phyloP scores from a whole-genome alignment of 305 asterid genomes.

The Rubia peregrina region DNA sequence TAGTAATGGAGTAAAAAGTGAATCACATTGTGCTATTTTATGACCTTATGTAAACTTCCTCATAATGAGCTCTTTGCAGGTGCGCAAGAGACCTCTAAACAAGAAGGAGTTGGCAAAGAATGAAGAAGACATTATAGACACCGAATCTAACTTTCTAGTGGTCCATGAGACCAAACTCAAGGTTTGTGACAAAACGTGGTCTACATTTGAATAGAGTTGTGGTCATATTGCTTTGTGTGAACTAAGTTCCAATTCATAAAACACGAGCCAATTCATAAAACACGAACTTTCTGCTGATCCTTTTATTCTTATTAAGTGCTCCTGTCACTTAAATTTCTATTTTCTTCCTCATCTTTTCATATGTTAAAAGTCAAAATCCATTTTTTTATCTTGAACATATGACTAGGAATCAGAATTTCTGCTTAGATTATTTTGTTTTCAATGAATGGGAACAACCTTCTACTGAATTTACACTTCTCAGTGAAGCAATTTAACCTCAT shows the following conservation, averaged over 20 bases:
- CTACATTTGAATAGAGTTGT: background rate
- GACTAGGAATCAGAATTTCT: background rate
- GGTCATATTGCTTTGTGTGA: background rate
- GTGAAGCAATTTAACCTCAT: background rate
- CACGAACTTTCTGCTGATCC: background rate
- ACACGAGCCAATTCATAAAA: background rate
- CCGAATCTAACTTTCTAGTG: conserved; percentile 54
- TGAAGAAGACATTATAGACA: conserved; percentile 88
- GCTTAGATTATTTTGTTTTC: background rate
- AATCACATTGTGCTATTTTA: background rate
- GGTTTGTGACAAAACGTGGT: conserved; percentile 37
- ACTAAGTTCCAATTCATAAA: background rate
- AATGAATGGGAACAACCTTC: background rate
- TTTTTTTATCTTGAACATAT: background rate
- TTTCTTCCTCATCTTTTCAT: background rate
- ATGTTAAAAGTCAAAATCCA: background rate
- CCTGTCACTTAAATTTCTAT: background rate
- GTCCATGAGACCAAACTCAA: conserved; percentile 94
- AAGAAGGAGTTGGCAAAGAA: conserved; percentile 82
- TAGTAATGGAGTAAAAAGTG: background rate
- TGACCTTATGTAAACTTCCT: conserved; percentile 18
- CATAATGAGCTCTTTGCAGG: conserved; percentile 41
- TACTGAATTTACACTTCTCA: background rate
- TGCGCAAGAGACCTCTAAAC: conserved; percentile 87
- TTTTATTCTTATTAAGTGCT: background rate